phyloP scores from a whole-genome alignment of 306 rosid species.

The Senna siamea region DNA sequence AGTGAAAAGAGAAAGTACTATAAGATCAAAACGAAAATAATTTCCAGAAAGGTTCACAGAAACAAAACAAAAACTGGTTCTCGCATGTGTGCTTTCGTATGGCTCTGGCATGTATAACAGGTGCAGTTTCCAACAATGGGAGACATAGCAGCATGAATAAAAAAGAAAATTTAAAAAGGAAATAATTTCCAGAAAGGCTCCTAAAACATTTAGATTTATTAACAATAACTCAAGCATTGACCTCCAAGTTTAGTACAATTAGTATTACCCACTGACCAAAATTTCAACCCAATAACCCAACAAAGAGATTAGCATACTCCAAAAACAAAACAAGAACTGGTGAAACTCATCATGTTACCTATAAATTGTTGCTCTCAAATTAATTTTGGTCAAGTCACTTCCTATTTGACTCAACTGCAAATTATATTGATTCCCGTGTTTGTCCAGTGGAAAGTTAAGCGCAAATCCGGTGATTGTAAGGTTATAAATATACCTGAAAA shows the following conservation, averaged over 20 bases:
- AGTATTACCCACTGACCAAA: slow-evolving; percentile 13
- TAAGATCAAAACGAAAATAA: too few relatives aligned
- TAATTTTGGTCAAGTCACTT: slow-evolving; percentile 73
- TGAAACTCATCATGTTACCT: slow-evolving; percentile 51
- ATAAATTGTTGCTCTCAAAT: slow-evolving; percentile 76
- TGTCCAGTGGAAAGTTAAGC: slow-evolving; percentile 68
- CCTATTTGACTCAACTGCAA: slow-evolving; percentile 46
- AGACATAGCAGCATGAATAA: too few relatives aligned
- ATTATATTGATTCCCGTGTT: slow-evolving; percentile 45
- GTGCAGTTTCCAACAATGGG: slow-evolving; percentile 64
- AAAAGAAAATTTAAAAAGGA: not conserved
- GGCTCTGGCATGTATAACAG: slow-evolving; percentile 91
- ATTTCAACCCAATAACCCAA: slow-evolving; percentile 9
- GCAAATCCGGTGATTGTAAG: slow-evolving; percentile 90
- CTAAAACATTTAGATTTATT: not conserved
- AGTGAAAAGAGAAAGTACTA: not conserved
- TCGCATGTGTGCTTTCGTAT: slow-evolving; percentile 84
- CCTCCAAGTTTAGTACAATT: slow-evolving; percentile 16
- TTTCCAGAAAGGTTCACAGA: too few relatives aligned
- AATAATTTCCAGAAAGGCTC: not conserved
- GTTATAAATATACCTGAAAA: slow-evolving; percentile 68
- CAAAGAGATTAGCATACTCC: slow-evolving; percentile 15
- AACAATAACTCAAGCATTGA: slow-evolving; percentile 15
- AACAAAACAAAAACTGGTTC: too few relatives aligned
- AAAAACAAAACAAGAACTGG: slow-evolving; percentile 13